Evolutionary conservation across 2,329 filamentous ascomycete genomes (phyloP).

Genomic region (Xylaria sp.): DNA sequence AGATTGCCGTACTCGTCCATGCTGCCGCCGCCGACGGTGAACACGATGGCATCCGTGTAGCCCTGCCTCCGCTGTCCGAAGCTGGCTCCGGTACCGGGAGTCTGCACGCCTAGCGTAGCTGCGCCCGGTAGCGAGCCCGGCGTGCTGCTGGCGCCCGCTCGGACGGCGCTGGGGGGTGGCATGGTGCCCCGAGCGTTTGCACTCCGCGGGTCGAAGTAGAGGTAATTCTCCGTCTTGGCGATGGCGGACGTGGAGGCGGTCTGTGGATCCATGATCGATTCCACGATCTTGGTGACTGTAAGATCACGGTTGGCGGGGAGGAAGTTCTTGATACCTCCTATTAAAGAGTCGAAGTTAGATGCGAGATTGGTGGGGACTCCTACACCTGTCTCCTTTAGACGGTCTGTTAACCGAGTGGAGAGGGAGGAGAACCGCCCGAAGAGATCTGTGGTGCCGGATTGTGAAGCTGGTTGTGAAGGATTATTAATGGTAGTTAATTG

Average conservation of each 20-base stretch:
- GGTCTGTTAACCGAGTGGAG: constrained; percentile 90
- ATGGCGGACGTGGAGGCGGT: constrained; percentile 91
- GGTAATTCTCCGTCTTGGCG: constrained; percentile 93
- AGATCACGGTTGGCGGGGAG: constrained; percentile 95
- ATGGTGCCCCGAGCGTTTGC: constrained; percentile 93
- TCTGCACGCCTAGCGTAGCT: constrained; percentile 57
- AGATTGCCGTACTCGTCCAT: constrained; percentile 99
- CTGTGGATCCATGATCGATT: constrained; percentile 96
- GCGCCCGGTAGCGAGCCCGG: constrained; percentile 59
- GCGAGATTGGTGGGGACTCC: constrained; percentile 73
- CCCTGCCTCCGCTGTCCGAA: constrained; percentile 93
- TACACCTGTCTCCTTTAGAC: constrained; percentile 89
- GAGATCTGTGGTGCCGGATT: constrained; percentile 75
- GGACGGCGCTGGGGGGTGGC: constrained; percentile 77
- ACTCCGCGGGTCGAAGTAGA: constrained; percentile 96
- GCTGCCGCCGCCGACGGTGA: constrained; percentile 93
- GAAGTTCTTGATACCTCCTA: constrained; percentile 97
- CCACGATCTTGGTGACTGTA: constrained; percentile 96
- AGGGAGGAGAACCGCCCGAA: constrained; percentile 95
- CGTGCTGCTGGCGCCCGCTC: constrained; percentile 56
- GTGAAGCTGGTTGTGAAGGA: constrained; percentile 71
- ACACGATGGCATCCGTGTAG: constrained; percentile 91
- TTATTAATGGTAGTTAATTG: constrained; percentile 93
- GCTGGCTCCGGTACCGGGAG: constrained; percentile 77
- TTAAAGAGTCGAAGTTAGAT: constrained; percentile 91